Evolutionary conservation across 805 yeast genomes (phyloP), one percentile per base, ranked within the genome.

Genomic region (Yarrowia sp.): DNA sequence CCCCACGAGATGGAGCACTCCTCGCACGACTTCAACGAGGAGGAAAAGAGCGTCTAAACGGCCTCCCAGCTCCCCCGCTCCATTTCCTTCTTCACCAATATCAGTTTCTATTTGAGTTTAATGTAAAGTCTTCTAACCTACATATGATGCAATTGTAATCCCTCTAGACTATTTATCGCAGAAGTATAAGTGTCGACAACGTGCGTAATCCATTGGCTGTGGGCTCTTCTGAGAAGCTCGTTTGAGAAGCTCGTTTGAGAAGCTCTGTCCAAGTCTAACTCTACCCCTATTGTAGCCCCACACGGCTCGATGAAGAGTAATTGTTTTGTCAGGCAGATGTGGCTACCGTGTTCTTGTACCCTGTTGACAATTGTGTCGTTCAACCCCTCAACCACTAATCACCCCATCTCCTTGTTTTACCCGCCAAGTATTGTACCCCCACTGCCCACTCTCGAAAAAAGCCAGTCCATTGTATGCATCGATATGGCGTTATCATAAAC

Each of bases 141-240:
- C 58, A 38, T 52, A 19, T 13, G 34, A 36, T 20, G 43, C 30
- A 52, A 52, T 43, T 40, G 43, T 52, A 52, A 12, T 14, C 43
- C 4, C 13, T 1, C 15, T 17, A 36, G 9, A 3, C 34, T 52
- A 15, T 17, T 52, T 52, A 52, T 52, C 56, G 36, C n/a, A n/a
- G 3, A 36, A 13, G 7, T 33, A 14, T 13, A 52, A 38, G 3
- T 3, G 14, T 14, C 30, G 8, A 53, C n/a, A 53, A 55, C 61
- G 61, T 55, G 61, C 61, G 19, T 39, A 38, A 55, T 55, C 61
- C 15, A 55, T 55, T 55, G 61, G 61, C n/a, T n/a, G n/a, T n/a
- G n/a, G n/a, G n/a, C n/a, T n/a, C n/a, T n/a, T n/a, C n/a, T n/a
- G n/a, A n/a, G n/a, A n/a, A n/a, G n/a, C n/a, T n/a, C n/a, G n/a